Evolutionary conservation across 352 stramenopile genomes (phyloP).

Genomic region (Globisporangium canariense): DNA sequence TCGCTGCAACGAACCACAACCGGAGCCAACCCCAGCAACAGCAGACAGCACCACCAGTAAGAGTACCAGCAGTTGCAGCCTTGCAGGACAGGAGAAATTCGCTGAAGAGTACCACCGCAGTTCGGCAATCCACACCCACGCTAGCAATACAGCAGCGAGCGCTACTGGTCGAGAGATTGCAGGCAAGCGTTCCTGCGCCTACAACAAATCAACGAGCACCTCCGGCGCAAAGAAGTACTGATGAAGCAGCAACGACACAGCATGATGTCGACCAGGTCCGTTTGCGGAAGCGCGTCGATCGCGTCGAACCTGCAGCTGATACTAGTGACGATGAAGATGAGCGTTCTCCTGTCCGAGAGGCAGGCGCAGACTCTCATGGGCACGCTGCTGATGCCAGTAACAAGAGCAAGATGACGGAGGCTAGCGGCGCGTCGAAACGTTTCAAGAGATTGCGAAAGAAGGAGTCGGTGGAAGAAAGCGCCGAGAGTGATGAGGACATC

Average conservation of each 20-base stretch:
- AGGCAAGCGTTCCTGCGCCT: not conserved
- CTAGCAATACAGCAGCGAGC: not conserved
- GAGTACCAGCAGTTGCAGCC: not conserved
- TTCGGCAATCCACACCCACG: not conserved
- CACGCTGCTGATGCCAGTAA: not conserved
- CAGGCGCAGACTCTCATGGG: not conserved
- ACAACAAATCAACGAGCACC: not conserved
- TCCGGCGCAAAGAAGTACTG: not conserved
- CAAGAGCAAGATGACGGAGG: not conserved
- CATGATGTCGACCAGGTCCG: not conserved
- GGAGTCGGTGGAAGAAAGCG: slow-evolving; percentile 3
- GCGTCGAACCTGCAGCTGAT: not conserved
- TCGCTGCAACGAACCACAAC: slow-evolving; percentile 7
- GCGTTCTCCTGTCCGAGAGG: not conserved
- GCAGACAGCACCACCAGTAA: not conserved
- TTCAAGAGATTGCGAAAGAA: slow-evolving; percentile 16
- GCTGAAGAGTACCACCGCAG: not conserved
- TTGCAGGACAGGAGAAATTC: not conserved
- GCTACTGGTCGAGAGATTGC: not conserved
- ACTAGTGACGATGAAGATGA: not conserved
- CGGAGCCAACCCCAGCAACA: slow-evolving; percentile 8
- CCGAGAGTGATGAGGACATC: slow-evolving; percentile 11
- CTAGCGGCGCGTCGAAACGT: not conserved
- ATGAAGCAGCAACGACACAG: not conserved
- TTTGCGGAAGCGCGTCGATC: not conserved